Evolutionary conservation across 306 rosid genomes (phyloP), one percentile per base, ranked within the genome.

Genomic region (Styphnolobium japonicum): DNA sequence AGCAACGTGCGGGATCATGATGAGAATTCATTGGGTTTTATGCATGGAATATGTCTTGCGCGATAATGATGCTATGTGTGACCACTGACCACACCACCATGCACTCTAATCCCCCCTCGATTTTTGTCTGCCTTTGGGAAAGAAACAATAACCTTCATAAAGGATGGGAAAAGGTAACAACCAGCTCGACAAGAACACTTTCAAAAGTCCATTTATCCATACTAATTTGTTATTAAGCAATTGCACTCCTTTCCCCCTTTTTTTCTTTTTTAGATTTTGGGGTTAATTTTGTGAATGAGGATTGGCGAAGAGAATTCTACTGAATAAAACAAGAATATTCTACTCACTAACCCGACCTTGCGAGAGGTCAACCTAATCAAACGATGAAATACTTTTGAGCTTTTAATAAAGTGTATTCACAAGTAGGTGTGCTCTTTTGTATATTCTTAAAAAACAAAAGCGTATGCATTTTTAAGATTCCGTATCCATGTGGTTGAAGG

Each of bases 401-500:
- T 53, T 75, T 61, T 61, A n/a, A 10, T 58, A 67, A 79, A 79
- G 70, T 64, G 42, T 31, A 27, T 58, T 79, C 71, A 46, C 55
- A 10, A 68, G 77, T 10, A 53, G 67, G 53, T 15, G 11, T 36
- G 73, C 74, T 72, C 42, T 40, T 15, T 29, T 65, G 57, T 12
- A 57, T 48, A 77, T 69, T 72, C 62, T 11, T 31, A 25, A 15
- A 15, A 27, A 73, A 64, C 34, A 4, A 43, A 37, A 4, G 39
- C 0, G 31, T 21, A 70, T 48, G 29, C 61, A 36, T 60, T 76
- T 43, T 43, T 73, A 75, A 82, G 89, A 85, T 83, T 83, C 86
- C 74, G 65, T 75, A 43, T 77, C 80, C 87, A 87, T 68, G 85
- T 85, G 92, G 77, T 75, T 69, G 77, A 81, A 88, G 85, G 78